phyloP scores from a whole-genome alignment of 345 rosid species.

The Citrus glauca region DNA sequence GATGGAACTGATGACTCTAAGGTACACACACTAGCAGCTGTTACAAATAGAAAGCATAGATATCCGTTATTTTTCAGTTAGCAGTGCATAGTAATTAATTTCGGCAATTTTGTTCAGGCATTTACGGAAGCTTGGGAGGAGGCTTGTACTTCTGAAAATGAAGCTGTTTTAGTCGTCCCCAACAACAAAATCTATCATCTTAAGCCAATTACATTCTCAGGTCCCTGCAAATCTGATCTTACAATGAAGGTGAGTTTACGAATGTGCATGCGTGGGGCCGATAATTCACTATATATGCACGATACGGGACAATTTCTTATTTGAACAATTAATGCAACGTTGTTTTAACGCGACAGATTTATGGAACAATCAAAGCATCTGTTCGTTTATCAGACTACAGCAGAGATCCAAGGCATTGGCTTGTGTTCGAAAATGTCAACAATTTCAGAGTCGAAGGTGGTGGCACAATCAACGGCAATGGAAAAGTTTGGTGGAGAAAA shows the following conservation, averaged over 20 bases:
- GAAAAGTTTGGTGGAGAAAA: slow-evolving; percentile 75
- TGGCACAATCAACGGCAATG: slow-evolving; percentile 85
- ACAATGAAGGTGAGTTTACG: slow-evolving; percentile 47
- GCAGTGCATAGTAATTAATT: background rate
- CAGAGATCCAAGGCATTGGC: slow-evolving; percentile 48
- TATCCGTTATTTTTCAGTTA: background rate
- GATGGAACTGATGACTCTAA: slow-evolving; percentile 54
- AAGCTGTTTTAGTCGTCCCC: slow-evolving; percentile 47
- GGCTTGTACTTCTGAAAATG: slow-evolving; percentile 48
- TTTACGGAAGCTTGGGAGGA: slow-evolving; percentile 54
- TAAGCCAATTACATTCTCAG: slow-evolving; percentile 64
- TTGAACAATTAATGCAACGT: background rate
- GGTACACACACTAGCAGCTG: slow-evolving; percentile 20
- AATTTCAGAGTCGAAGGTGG: slow-evolving; percentile 73
- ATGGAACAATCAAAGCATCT: slow-evolving; percentile 70
- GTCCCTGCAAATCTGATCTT: slow-evolving; percentile 68
- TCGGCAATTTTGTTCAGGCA: slow-evolving; percentile 33
- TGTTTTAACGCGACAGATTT: slow-evolving; percentile 32
- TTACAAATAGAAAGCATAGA: background rate
- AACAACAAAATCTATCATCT: slow-evolving; percentile 45
- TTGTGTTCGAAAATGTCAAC: slow-evolving; percentile 42
- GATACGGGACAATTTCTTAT: too few relatives aligned
- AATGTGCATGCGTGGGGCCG: too few relatives aligned
- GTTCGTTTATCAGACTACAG: slow-evolving; percentile 43
- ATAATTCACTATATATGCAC: too few relatives aligned